Evolutionary conservation across 1,284 basidiomycete genomes (phyloP).

Genomic region (Trichosporon asahii): DNA sequence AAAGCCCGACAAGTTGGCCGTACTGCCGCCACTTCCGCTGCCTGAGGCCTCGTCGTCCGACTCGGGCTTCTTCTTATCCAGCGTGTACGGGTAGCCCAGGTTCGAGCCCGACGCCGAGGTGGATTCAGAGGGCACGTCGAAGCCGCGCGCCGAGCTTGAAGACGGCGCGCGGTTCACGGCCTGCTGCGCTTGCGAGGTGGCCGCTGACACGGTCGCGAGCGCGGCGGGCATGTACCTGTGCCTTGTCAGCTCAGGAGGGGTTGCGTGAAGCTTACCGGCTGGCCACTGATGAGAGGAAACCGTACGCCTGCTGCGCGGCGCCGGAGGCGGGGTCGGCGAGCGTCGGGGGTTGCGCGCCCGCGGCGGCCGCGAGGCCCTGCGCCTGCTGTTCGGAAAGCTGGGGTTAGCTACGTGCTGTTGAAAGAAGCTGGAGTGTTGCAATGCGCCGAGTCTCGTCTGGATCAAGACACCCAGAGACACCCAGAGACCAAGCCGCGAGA

Average conservation of each 20-base stretch:
- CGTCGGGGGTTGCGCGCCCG: constrained; percentile 39
- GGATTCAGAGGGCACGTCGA: constrained; percentile 14
- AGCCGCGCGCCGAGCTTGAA: constrained; percentile 15
- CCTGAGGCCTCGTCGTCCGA: constrained; percentile 18
- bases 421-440: background rate
- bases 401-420: background rate
- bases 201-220: constrained; percentile 39
- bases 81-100: background rate
- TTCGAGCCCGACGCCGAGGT: background rate
- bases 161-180: background rate
- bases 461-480: background rate
- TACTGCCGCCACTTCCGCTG: constrained; percentile 21
- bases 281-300: constrained; percentile 38
- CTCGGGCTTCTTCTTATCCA: background rate
- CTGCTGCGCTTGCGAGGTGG: constrained; percentile 21
- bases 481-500: background rate
- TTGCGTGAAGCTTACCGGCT: constrained; percentile 40
- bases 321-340: constrained; percentile 48
- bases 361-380: constrained; percentile 7
- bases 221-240: constrained; percentile 47
- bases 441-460: background rate
- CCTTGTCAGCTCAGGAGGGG: background rate
- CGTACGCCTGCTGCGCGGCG: constrained; percentile 41
- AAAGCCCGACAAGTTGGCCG: constrained; percentile 24
- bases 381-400: constrained; percentile 22